Conservation (phyloP, 2,329 filamentous ascomycete species). For the Fusarium illudens region DNA sequence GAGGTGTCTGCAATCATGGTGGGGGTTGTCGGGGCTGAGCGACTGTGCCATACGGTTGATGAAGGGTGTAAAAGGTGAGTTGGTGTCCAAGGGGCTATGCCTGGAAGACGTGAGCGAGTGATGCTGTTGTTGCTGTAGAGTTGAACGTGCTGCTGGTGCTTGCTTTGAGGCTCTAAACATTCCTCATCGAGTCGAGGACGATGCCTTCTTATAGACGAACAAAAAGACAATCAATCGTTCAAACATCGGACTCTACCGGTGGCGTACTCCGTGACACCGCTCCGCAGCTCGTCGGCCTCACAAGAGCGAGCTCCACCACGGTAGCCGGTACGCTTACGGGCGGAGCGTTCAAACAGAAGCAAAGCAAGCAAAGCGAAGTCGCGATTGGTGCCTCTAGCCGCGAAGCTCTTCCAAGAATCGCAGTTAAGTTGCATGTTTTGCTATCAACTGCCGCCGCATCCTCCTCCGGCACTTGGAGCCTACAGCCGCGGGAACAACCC, state of each 20-base stretch:
- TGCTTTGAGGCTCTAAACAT: not conserved
- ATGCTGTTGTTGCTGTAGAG: not conserved
- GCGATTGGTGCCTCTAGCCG: not conserved
- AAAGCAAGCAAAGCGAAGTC: conserved; percentile 13
- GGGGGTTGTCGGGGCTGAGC: conserved; percentile 45
- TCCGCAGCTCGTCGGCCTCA: conserved; percentile 12
- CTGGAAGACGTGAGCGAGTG: not conserved
- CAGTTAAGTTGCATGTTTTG: conserved; percentile 20
- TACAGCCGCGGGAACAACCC: not conserved
- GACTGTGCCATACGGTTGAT: conserved; percentile 42
- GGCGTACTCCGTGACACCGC: conserved; percentile 25
- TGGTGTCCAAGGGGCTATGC: conserved; percentile 7
- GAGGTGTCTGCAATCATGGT: conserved; percentile 54
- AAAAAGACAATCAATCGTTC: not conserved
- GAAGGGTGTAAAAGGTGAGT: not conserved
- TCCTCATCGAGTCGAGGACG: conserved; percentile 13
- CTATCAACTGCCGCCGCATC: not conserved
- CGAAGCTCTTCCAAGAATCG: conserved; percentile 13
- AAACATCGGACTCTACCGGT: conserved; percentile 23
- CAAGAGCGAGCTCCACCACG: not conserved
- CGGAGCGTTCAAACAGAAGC: conserved; percentile 4
- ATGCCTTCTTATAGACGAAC: conserved; percentile 40
- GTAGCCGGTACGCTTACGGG: not conserved
- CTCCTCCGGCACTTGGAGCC: conserved; percentile 13
- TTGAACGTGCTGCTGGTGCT: not conserved